Percentiles rank a stretch among this genome's conserved stretches.
phyloP scores from a whole-genome alignment of 495 filamentous ascomycete species.

The Arthonia radiata region DNA sequence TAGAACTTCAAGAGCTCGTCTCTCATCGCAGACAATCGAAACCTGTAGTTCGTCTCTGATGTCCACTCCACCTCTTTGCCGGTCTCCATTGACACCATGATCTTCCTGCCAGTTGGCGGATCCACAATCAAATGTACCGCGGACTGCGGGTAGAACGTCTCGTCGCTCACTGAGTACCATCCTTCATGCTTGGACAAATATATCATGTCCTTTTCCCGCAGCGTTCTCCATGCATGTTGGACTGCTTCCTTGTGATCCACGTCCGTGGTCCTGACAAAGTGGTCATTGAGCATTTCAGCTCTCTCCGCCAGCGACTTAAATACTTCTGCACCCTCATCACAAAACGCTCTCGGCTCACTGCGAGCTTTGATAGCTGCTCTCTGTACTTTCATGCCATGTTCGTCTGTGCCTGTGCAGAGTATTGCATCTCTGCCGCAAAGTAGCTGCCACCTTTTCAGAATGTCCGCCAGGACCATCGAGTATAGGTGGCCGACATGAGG shows the following conservation, averaged over 20 bases:
- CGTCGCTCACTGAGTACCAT: slow-evolving; percentile 92
- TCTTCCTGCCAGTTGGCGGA: slow-evolving; percentile 53
- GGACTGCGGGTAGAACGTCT: slow-evolving; percentile 73
- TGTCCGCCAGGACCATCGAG: slow-evolving; percentile 71
- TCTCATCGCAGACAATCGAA: slow-evolving; percentile 60
- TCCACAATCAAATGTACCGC: slow-evolving; percentile 50
- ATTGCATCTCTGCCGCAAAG: slow-evolving; percentile 45
- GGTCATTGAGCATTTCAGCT: slow-evolving; percentile 44
- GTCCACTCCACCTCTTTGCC: slow-evolving; percentile 85
- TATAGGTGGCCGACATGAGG: slow-evolving; percentile 93
- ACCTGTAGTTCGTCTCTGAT: slow-evolving; percentile 86
- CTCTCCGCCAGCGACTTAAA: slow-evolving; percentile 44
- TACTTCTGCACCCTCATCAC: slow-evolving; percentile 34
- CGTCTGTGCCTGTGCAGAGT: slow-evolving; percentile 82
- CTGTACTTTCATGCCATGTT: slow-evolving; percentile 90
- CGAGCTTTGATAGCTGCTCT: slow-evolving; percentile 45
- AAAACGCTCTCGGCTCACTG: slow-evolving; percentile 35
- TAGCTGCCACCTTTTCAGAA: slow-evolving; percentile 80
- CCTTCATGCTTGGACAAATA: slow-evolving; percentile 73
- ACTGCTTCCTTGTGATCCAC: slow-evolving; percentile 60
- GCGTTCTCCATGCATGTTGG: slow-evolving; percentile 68
- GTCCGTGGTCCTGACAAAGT: slow-evolving; percentile 84
- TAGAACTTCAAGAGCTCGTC: slow-evolving; percentile 59
- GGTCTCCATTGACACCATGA: slow-evolving; percentile 67
- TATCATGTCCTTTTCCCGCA: slow-evolving; percentile 52